Evolutionary conservation across 2,329 filamentous ascomycete species (phyloP).

Genomic region (Diaporthe australafricana): DNA sequence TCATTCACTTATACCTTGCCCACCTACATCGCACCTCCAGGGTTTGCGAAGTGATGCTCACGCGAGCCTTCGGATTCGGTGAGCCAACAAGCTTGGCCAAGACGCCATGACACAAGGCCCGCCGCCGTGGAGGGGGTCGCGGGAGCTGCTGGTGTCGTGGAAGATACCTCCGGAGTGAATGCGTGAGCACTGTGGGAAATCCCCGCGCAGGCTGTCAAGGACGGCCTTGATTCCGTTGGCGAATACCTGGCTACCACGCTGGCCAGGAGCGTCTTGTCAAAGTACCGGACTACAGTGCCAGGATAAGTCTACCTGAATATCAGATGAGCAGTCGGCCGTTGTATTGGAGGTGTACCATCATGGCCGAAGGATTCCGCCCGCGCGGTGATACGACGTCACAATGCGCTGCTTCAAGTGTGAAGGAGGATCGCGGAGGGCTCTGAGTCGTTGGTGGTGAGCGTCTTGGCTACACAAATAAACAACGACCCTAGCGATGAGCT

Average conservation of each 20-base stretch:
- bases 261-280: not conserved
- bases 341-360: not conserved
- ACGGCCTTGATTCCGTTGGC: not conserved
- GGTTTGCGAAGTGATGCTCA: not conserved
- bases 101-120: constrained; percentile 2
- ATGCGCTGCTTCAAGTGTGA: not conserved
- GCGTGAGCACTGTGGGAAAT: constrained; percentile 2
- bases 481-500: not conserved
- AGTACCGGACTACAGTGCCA: not conserved
- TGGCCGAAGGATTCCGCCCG: constrained; percentile 8
- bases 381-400: constrained; percentile 32
- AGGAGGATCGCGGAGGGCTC: constrained; percentile 22
- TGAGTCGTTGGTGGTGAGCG: constrained; percentile 24
- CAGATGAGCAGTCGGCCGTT: not conserved
- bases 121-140: not conserved
- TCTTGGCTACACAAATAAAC: constrained; percentile 21
- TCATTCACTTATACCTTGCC: constrained; percentile 25
- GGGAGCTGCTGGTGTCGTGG: not conserved
- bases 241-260: not conserved
- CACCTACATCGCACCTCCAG: not conserved
- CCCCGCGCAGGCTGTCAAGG: constrained; percentile 17
- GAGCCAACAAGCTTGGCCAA: constrained; percentile 19
- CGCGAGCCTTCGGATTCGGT: not conserved
- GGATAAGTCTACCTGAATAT: not conserved
- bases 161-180: not conserved